Base-by-base conservation (phyloP, 371 early-diverging fungal species). In the Lichtheimia ramosa region DNA sequence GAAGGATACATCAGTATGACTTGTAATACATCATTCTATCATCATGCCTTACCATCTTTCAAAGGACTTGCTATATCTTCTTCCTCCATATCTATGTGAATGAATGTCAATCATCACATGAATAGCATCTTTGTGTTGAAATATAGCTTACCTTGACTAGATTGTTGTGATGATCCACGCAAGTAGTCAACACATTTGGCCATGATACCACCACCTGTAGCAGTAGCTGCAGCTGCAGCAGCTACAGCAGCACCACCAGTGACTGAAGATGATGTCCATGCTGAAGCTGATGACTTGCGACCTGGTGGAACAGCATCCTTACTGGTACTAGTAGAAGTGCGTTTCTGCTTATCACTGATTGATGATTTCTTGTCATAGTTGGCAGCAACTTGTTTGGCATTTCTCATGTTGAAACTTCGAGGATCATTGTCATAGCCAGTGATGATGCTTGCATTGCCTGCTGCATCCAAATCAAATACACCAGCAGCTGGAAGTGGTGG, bases 341-440 rank as follows among this genome's bases (percentile, higher is more conserved):
- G 5, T 8, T 34, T 34, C 10, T 6, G 34, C 2, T 34, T 6
- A 34, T 34, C 34, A 8, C 34, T 34, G 34, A 34, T 34, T 2
- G 7, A 28, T 6, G 43, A n/a, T 15, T 42, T 25, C 13, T 43
- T 25, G 7, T 39, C 51, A 34, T 28, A 24, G 3, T 21, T 16
- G 6, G 48, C 62, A 49, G 12, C 55, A 14, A 62, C 25, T 39
- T 48, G 12, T n/a, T 62, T 48, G 12, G 62, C 56, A 6, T 50
- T 18, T 34, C 46, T 56, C 3, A 56, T 34, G 15, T 55, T 62
- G 15, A 51, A 43, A 21, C 56, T 62, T 18, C 62, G 62, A 50
- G 25, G 20, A 25, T 62, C 62, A 41, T 55, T 49, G 28, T 62
- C 56, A 28, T 62, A 62, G 3, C 62, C 62, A 12, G 62, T 62